These are phyloP conservation scores for Tetrapyrgos nigripes DNA, from an alignment of 1,284 basidiomycete genomes.

Conservation along the genomic window DNA sequence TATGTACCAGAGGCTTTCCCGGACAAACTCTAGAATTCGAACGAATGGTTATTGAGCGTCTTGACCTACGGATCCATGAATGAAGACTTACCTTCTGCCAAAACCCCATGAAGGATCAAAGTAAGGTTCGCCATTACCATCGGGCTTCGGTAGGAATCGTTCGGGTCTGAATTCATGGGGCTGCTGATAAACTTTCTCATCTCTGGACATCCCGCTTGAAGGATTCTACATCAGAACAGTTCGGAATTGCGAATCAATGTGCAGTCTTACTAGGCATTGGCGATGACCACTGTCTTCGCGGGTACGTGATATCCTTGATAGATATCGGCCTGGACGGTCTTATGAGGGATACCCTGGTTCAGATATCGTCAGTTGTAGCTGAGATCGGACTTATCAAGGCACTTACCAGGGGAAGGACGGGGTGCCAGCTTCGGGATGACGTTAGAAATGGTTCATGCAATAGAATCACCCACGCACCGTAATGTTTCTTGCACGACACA, in stretches of 20 bases:
- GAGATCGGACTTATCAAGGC: too few relatives aligned
- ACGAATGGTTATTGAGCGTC: not conserved
- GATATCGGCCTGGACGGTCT: too few relatives aligned
- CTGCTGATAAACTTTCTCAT: conserved; percentile 4
- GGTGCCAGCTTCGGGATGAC: too few relatives aligned
- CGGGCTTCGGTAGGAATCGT: conserved; percentile 1
- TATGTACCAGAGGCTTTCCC: not conserved
- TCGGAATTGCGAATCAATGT: not conserved
- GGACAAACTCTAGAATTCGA: not conserved
- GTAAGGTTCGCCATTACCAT: conserved; percentile 1
- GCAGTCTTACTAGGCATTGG: not conserved
- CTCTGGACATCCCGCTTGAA: conserved; percentile 1
- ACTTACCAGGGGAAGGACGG: too few relatives aligned
- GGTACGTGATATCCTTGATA: too few relatives aligned
- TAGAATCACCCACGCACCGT: too few relatives aligned
- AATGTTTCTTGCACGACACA: conserved; percentile 12
- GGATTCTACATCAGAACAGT: not conserved
- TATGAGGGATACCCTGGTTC: too few relatives aligned
- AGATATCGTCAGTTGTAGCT: too few relatives aligned
- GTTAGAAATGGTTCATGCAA: too few relatives aligned
- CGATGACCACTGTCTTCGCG: not conserved
- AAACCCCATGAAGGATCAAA: conserved; percentile 3
- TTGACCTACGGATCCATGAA: too few relatives aligned
- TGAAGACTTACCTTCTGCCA: conserved; percentile 1
- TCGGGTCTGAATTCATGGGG: not conserved